Evolutionary conservation across 345 rosid genomes (phyloP).

Genomic region (Linum tenue): DNA sequence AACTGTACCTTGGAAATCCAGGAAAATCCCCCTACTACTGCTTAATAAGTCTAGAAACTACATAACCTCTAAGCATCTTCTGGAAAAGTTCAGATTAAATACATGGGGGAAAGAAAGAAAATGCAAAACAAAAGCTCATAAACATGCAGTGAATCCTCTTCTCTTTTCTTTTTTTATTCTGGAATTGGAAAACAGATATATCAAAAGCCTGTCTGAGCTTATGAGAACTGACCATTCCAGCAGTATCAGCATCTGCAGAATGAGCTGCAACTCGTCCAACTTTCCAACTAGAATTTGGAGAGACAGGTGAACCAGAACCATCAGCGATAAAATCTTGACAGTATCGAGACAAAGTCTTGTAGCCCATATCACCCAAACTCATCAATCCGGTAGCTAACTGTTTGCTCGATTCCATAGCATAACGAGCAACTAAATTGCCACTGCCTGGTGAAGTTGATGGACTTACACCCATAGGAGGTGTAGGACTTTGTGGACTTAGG

Average conservation of each 20-base stretch:
- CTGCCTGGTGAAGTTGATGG: constrained; percentile 91
- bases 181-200: not conserved
- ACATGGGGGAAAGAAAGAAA: constrained; percentile 3
- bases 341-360: constrained; percentile 74
- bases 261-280: constrained; percentile 51
- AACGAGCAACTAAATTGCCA: constrained; percentile 80
- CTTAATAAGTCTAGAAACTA: constrained; percentile 9
- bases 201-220: constrained; percentile 11
- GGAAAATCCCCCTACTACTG: not conserved
- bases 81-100: constrained; percentile 6
- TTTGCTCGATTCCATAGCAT: constrained; percentile 97
- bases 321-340: constrained; percentile 80
- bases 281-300: constrained; percentile 77
- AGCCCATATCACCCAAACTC: constrained; percentile 82
- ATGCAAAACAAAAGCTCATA: constrained; percentile 7
- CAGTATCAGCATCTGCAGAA: constrained; percentile 58
- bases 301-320: constrained; percentile 57
- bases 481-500: constrained; percentile 87
- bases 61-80: not conserved
- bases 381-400: constrained; percentile 77
- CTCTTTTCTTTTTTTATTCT: not conserved
- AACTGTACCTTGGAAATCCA: not conserved
- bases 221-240: constrained; percentile 77
- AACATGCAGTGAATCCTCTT: not conserved
- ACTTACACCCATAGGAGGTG: constrained; percentile 85